Evolutionary conservation across 2,329 filamentous ascomycete species (phyloP).

Genomic region (Cadophora luteo-olivacea): DNA sequence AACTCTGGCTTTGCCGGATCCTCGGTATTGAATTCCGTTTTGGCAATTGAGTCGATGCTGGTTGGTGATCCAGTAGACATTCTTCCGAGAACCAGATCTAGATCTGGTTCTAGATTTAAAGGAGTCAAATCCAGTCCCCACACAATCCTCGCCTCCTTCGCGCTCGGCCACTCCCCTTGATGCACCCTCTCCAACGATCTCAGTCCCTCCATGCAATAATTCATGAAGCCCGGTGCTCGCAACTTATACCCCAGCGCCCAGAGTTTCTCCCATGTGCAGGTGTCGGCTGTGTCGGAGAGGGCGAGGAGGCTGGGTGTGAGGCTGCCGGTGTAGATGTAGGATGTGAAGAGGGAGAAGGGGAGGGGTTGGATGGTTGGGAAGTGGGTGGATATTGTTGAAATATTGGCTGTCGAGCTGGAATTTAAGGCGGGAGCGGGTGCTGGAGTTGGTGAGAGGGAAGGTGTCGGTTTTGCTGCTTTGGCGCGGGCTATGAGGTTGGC

Average conservation of each 20-base stretch:
- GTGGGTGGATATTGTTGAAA: neutral
- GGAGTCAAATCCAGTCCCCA: neutral
- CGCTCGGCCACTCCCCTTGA: neutral
- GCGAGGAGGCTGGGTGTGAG: neutral
- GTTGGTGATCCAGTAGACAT: too few relatives aligned
- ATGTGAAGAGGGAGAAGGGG: neutral
- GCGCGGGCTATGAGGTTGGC: neutral
- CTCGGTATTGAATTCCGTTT: too few relatives aligned
- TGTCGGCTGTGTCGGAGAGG: neutral
- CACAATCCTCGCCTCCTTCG: neutral
- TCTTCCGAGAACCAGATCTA: too few relatives aligned
- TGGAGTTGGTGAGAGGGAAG: neutral
- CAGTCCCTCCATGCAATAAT: conserved; percentile 7
- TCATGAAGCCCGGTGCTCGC: neutral
- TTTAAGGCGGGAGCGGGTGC: neutral
- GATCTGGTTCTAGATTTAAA: too few relatives aligned
- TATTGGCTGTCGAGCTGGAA: neutral
- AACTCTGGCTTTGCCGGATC: neutral
- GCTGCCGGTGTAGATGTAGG: conserved; percentile 4
- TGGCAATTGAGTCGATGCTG: too few relatives aligned
- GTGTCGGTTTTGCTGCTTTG: neutral
- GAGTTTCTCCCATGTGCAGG: neutral
- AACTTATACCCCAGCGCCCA: neutral
- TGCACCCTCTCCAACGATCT: neutral
- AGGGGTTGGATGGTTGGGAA: neutral